phyloP scores from a whole-genome alignment of 495 filamentous ascomycete genomes.

The Lindgomyces ingoldianus region DNA sequence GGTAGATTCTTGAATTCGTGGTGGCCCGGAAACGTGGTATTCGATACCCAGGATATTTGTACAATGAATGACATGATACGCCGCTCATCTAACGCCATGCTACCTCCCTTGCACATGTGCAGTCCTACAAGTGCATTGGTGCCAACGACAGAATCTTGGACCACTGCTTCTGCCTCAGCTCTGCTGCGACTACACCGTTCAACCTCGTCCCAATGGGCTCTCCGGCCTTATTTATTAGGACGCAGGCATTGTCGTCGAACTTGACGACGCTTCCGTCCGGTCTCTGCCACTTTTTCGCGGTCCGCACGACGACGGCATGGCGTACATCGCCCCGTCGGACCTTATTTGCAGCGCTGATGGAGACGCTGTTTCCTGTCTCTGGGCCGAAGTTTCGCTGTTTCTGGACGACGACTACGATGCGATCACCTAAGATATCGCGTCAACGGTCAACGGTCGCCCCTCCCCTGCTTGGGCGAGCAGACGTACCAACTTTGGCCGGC shows the following conservation, averaged over 20 bases:
- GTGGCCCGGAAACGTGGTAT: constrained; percentile 29
- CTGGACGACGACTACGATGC: constrained; percentile 96
- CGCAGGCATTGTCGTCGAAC: constrained; percentile 98
- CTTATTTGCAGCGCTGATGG: constrained; percentile 74
- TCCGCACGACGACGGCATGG: constrained; percentile 93
- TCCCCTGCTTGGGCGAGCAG: not conserved
- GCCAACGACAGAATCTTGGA: constrained; percentile 97
- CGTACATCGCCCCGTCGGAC: constrained; percentile 95
- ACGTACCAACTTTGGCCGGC: constrained; percentile 84
- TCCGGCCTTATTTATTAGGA: constrained; percentile 93
- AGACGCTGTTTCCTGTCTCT: constrained; percentile 59
- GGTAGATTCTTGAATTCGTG: constrained; percentile 17
- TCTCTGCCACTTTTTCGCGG: constrained; percentile 79
- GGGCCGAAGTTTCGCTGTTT: constrained; percentile 81
- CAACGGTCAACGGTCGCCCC: not conserved
- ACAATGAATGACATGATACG: constrained; percentile 4
- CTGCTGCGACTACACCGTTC: constrained; percentile 83
- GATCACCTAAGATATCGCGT: constrained; percentile 66
- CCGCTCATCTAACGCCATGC: not conserved
- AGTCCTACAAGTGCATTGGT: constrained; percentile 67
- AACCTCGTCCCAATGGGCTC: constrained; percentile 93
- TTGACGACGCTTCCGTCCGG: constrained; percentile 84
- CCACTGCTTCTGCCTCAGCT: constrained; percentile 87
- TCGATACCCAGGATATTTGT: constrained; percentile 31
- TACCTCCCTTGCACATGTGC: constrained; percentile 41